phyloP scores from a whole-genome alignment of 2,329 filamentous ascomycete species.

The Penicillium corylophilum region DNA sequence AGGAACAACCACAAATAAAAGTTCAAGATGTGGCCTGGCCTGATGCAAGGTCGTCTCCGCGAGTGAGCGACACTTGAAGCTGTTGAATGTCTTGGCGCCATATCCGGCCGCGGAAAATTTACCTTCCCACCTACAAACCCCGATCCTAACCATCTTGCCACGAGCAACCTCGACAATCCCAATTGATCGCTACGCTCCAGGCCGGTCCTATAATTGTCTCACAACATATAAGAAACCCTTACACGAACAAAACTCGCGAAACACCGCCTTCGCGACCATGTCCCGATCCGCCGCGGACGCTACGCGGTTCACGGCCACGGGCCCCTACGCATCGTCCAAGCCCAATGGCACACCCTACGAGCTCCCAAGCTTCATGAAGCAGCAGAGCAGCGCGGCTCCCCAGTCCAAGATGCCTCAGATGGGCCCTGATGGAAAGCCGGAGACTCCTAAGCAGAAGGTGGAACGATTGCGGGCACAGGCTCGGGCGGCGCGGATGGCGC shows the following conservation, averaged over 20 bases:
- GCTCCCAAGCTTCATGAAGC: constrained; percentile 30
- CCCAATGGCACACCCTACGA: constrained; percentile 33
- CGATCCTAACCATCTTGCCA: constrained; percentile 9
- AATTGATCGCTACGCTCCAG: not conserved
- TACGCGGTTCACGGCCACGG: constrained; percentile 53
- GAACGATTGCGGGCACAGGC: constrained; percentile 67
- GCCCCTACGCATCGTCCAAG: constrained; percentile 49
- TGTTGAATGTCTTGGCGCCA: constrained; percentile 26
- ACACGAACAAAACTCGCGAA: not conserved
- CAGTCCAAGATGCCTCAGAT: constrained; percentile 15
- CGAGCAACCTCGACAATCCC: not conserved
- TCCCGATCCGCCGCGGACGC: constrained; percentile 50
- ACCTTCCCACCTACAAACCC: constrained; percentile 20
- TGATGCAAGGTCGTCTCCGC: not conserved
- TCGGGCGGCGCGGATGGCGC: constrained; percentile 62
- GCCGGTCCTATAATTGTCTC: not conserved
- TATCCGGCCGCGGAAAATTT: constrained; percentile 28
- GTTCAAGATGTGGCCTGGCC: not conserved
- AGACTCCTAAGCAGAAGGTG: constrained; percentile 70
- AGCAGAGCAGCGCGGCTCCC: constrained; percentile 8
- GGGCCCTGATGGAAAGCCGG: constrained; percentile 37
- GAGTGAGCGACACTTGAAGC: constrained; percentile 6
- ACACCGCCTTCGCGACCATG: constrained; percentile 29
- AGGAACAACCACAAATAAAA: not conserved
- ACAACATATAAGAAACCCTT: not conserved